phyloP scores from a whole-genome alignment of 805 yeast species.

The Yueomyces sp. region DNA sequence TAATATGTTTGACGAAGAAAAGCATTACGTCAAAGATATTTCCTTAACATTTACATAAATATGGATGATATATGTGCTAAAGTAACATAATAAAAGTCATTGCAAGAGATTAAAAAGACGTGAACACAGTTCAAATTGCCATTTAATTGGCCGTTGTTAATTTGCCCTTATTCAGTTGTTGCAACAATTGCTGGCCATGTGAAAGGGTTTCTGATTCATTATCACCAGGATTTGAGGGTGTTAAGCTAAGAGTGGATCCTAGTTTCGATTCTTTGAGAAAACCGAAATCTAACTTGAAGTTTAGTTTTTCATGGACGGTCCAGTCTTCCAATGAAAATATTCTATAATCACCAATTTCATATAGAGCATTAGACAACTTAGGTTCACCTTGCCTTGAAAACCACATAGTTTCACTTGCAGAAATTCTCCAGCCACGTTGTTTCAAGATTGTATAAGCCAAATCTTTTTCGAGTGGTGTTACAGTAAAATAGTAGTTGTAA shows the following conservation, averaged over 20 bases:
- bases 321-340: constrained; percentile 32
- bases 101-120: too few species aligned
- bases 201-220: constrained; percentile 1
- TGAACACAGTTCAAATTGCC: neutral
- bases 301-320: constrained; percentile 29
- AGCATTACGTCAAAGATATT: too few species aligned
- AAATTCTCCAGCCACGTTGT: constrained; percentile 28
- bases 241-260: neutral
- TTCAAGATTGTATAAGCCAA: constrained; percentile 24
- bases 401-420: constrained; percentile 24
- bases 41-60: too few species aligned
- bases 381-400: constrained; percentile 28
- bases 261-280: constrained; percentile 8
- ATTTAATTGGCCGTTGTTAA: neutral
- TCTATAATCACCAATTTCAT: constrained; percentile 31
- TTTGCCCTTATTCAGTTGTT: constrained; percentile 18
- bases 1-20: too few species aligned
- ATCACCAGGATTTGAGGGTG: neutral
- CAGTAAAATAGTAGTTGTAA: constrained; percentile 31
- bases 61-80: too few species aligned
- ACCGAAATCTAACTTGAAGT: constrained; percentile 27
- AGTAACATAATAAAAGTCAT: too few species aligned
- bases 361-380: constrained; percentile 27
- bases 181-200: constrained; percentile 20
- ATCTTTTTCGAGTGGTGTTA: constrained; percentile 29